phyloP scores from a whole-genome alignment of 192 early-diverging fungal species.

The Umbelopsis sp. region DNA sequence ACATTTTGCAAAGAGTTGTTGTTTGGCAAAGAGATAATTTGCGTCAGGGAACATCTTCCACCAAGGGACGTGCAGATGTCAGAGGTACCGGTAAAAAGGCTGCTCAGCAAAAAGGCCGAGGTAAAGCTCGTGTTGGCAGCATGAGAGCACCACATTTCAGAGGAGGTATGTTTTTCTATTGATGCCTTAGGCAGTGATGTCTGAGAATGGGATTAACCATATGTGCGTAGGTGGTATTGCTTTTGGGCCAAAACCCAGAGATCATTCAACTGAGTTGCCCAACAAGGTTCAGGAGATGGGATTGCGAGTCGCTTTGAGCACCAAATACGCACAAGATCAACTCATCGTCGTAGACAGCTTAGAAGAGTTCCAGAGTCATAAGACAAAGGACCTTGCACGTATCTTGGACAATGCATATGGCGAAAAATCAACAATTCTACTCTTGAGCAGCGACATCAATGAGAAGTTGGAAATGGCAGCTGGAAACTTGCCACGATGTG shows the following conservation, averaged over 20 bases:
- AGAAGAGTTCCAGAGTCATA: constrained; percentile 48
- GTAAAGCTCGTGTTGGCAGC: constrained; percentile 87
- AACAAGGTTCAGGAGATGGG: constrained; percentile 86
- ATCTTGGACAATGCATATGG: constrained; percentile 45
- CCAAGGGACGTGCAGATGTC: constrained; percentile 82
- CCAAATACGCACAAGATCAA: constrained; percentile 91
- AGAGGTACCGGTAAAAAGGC: constrained; percentile 81
- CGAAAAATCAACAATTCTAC: constrained; percentile 48
- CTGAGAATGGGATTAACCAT: background rate
- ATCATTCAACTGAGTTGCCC: constrained; percentile 80
- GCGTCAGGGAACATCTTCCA: constrained; percentile 83
- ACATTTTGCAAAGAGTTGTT: constrained; percentile 84
- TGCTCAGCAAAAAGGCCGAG: constrained; percentile 92
- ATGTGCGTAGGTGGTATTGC: constrained; percentile 64
- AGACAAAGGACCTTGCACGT: constrained; percentile 55
- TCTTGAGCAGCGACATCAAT: constrained; percentile 38
- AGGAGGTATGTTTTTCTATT: constrained; percentile 65
- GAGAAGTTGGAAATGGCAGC: constrained; percentile 59
- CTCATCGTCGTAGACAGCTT: constrained; percentile 81
- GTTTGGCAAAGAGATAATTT: constrained; percentile 83
- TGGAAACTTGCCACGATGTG: constrained; percentile 63
- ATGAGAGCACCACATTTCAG: constrained; percentile 83
- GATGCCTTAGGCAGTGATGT: background rate
- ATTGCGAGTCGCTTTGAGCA: constrained; percentile 80
- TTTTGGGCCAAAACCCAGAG: constrained; percentile 90